Evolutionary conservation across 176 grass and related monocot genomes (phyloP).

Genomic region (Oryza rufipogon): DNA sequence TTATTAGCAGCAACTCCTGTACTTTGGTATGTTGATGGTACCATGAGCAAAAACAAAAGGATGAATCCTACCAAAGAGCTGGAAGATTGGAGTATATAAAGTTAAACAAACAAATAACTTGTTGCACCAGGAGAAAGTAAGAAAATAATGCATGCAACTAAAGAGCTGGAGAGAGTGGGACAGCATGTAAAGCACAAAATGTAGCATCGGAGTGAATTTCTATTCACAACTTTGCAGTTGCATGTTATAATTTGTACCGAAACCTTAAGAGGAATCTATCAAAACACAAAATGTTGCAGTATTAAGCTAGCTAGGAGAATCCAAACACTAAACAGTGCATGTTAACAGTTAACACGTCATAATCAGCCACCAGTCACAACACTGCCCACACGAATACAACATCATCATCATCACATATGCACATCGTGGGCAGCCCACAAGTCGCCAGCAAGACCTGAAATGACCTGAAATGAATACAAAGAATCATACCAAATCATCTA

Average conservation of each 20-base stretch:
- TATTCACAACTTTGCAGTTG: too few species aligned
- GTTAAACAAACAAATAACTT: background rate
- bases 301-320: background rate
- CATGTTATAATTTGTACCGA: background rate
- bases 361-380: constrained; percentile 7
- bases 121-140: background rate
- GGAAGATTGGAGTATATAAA: background rate
- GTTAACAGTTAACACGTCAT: constrained; percentile 43
- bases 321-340: constrained; percentile 15
- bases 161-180: background rate
- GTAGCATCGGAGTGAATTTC: too few species aligned
- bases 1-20: background rate
- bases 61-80: background rate
- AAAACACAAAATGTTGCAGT: background rate
- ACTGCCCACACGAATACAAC: constrained; percentile 38
- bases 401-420: background rate
- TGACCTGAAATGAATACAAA: background rate
- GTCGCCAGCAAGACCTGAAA: constrained; percentile 13
- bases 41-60: constrained; percentile 24
- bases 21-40: constrained; percentile 35
- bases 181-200: background rate
- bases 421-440: constrained; percentile 42
- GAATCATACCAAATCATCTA: constrained; percentile 21
- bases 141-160: background rate
- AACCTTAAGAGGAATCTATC: background rate